A percentile compares a stretch with the other conserved stretches of the same genome.
These are phyloP conservation scores for Blumeriella jaapii DNA, from an alignment of 2,329 filamentous ascomycete species.

Conservation along the genomic window DNA sequence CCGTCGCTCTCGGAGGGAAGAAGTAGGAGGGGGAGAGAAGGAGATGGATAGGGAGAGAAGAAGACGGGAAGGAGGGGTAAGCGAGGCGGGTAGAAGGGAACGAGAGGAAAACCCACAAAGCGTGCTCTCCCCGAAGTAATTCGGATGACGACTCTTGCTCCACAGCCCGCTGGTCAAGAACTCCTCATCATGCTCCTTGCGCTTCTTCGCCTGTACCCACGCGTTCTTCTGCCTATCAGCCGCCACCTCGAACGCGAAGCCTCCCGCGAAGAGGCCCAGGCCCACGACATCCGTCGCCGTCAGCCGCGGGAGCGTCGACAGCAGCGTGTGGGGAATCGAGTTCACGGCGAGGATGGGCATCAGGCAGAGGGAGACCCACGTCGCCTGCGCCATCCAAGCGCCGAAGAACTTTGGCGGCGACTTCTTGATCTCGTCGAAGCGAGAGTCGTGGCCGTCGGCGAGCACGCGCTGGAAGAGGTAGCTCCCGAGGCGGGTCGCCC, in stretches of 20 bases:
- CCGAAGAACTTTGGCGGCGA: conserved; percentile 42
- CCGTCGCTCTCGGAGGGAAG: no score
- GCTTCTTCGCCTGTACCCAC: conserved; percentile 49
- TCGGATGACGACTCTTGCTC: conserved; percentile 49
- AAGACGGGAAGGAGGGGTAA: no score
- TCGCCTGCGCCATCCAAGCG: conserved; percentile 52
- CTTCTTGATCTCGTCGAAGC: conserved; percentile 42
- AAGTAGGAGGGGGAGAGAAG: no score
- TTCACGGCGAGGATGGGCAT: conserved; percentile 55
- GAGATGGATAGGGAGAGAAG: no score
- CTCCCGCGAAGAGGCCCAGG: conserved; percentile 44
- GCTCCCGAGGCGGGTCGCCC: conserved; percentile 50
- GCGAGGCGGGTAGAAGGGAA: no score
- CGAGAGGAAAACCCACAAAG: no score
- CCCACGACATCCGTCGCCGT: conserved; percentile 44
- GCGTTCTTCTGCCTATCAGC: conserved; percentile 53
- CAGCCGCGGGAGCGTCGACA: conserved; percentile 37
- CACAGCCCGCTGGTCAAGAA: conserved; percentile 55
- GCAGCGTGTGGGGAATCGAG: conserved; percentile 41
- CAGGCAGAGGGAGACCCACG: conserved; percentile 56
- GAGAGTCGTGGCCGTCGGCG: conserved; percentile 45
- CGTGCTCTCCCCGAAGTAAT: conserved; percentile 62
- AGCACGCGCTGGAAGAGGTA: conserved; percentile 54
- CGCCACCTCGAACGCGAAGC: conserved; percentile 46
- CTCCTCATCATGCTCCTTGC: conserved; percentile 54